A percentile compares a stretch with the other conserved stretches of the same genome.
Conservation (phyloP, 345 rosid genomes). For the Stellera chamaejasme region DNA sequence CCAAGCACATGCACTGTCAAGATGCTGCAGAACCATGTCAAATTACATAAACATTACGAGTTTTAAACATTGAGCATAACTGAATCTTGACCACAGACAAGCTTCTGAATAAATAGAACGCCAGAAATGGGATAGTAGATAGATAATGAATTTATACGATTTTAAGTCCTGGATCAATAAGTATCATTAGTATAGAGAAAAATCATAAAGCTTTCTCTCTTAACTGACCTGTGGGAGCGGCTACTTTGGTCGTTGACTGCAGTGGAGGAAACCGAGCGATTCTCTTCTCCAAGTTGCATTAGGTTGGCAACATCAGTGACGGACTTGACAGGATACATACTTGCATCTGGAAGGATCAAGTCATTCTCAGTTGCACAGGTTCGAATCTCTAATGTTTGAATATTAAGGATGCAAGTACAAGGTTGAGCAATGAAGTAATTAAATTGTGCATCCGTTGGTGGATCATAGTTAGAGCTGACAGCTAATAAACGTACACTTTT, state of each 20-base stretch:
- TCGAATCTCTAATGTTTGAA: constrained; percentile 66
- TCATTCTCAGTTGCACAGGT: constrained; percentile 65
- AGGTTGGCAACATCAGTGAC: constrained; percentile 61
- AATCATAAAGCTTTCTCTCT: background rate
- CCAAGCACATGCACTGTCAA: constrained; percentile 81
- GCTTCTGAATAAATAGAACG: too few relatives aligned
- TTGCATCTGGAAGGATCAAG: constrained; percentile 86
- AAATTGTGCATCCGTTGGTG: too few relatives aligned
- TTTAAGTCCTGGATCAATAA: too few relatives aligned
- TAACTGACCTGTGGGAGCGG: constrained; percentile 81
- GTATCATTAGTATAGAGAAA: too few relatives aligned
- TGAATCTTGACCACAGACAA: too few relatives aligned
- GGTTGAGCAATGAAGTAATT: background rate
- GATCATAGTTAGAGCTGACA: too few relatives aligned
- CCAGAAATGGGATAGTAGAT: too few relatives aligned
- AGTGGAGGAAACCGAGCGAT: constrained; percentile 81
- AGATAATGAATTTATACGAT: too few relatives aligned
- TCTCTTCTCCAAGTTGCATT: constrained; percentile 83
- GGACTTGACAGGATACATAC: constrained; percentile 62
- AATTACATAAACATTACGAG: background rate
- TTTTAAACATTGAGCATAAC: too few relatives aligned
- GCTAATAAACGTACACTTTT: too few relatives aligned
- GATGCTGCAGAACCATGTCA: constrained; percentile 43
- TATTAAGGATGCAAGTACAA: constrained; percentile 32
- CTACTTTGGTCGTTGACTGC: constrained; percentile 77